phyloP scores from a whole-genome alignment of 345 rosid genomes.

The Noccaea bulbosa region DNA sequence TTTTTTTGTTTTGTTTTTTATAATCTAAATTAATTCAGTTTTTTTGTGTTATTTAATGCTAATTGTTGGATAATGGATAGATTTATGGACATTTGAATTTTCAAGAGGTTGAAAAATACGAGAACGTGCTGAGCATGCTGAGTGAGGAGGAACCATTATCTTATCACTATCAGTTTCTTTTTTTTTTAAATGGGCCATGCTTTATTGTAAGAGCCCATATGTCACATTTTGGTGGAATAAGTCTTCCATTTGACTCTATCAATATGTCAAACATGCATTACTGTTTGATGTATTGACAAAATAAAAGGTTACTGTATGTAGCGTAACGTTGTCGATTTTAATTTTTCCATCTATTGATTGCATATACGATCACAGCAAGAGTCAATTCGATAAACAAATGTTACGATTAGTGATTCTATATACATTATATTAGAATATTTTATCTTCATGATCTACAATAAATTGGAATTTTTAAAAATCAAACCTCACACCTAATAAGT shows the following conservation, averaged over 20 bases:
- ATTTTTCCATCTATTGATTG: background rate
- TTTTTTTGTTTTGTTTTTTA: too few relatives aligned
- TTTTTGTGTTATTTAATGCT: slow-evolving; percentile 1
- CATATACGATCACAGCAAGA: too few relatives aligned
- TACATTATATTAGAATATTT: too few relatives aligned
- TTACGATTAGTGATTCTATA: too few relatives aligned
- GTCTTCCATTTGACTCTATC: background rate
- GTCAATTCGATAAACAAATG: too few relatives aligned
- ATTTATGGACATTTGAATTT: slow-evolving; percentile 9
- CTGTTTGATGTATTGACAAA: background rate
- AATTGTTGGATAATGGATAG: slow-evolving; percentile 36
- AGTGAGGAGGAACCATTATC: background rate
- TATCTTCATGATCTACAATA: too few relatives aligned
- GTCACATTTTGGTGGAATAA: background rate
- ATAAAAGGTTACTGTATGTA: background rate
- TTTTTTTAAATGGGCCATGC: slow-evolving; percentile 13
- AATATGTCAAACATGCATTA: background rate
- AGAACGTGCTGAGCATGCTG: slow-evolving; percentile 37
- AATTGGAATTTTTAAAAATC: too few relatives aligned
- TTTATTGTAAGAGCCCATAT: slow-evolving; percentile 15
- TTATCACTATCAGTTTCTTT: background rate
- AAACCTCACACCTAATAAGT: too few relatives aligned
- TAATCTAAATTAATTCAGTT: background rate
- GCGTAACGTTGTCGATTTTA: background rate
- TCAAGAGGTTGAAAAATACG: background rate